Evolutionary conservation across 139 green algal genomes (phyloP).

Genomic region (Volvox africanus): DNA sequence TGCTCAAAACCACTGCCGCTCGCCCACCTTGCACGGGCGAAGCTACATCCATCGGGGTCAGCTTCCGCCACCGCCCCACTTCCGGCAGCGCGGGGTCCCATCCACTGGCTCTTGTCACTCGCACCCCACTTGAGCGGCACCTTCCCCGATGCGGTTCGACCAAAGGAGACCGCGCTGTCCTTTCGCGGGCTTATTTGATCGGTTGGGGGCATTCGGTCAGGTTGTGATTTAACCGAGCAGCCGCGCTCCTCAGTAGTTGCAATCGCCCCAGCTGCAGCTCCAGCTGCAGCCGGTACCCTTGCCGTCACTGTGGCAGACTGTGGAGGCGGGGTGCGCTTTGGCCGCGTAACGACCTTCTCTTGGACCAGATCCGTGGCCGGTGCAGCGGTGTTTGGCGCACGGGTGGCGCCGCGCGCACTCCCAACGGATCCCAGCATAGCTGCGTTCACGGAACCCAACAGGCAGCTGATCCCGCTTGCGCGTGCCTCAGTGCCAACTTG

Average conservation of each 20-base stretch:
- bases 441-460: conserved; percentile 1
- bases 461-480: neutral
- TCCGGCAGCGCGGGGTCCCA: neutral
- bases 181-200: conserved; percentile 31
- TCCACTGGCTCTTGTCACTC: neutral
- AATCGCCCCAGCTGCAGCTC: neutral
- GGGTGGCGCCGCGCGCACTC: neutral
- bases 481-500: neutral
- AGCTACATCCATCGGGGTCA: neutral
- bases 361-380: neutral
- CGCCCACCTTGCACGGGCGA: neutral
- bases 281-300: neutral
- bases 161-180: neutral
- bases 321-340: neutral
- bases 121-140: neutral
- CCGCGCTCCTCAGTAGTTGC: neutral
- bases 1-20: neutral
- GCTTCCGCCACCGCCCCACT: neutral
- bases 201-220: neutral
- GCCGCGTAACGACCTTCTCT: neutral
- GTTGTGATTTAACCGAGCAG: neutral
- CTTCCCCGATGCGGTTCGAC: neutral
- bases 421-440: neutral
- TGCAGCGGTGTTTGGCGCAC: neutral
- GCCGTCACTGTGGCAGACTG: too few species aligned